A percentile compares a stretch with the other conserved stretches of the same genome.
Conservation (phyloP, 805 yeast species). For the Starmerella bombi region DNA sequence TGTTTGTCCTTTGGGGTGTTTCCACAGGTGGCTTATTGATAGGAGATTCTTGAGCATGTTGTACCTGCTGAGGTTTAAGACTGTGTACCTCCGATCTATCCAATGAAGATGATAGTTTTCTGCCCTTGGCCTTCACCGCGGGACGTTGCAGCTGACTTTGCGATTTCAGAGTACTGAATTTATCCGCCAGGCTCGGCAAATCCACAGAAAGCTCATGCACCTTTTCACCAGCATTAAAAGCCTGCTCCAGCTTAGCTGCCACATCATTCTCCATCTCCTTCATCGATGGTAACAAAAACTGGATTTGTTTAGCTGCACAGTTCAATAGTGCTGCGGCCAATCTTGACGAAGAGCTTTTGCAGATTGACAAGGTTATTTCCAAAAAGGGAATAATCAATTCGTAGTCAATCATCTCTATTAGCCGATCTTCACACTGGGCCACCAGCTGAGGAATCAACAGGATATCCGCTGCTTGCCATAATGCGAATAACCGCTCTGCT, state of each 20-base stretch:
- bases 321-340: neutral
- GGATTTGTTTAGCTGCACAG: conserved; percentile 1
- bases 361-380: neutral
- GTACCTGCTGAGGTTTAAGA: too few species aligned
- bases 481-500: conserved; percentile 10
- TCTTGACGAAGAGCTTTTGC: neutral
- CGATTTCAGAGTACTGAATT: neutral
- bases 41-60: too few species aligned
- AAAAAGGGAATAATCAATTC: conserved; percentile 13
- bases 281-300: conserved; percentile 2
- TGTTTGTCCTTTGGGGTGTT: too few species aligned
- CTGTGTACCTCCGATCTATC: too few species aligned
- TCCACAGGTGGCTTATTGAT: too few species aligned
- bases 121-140: neutral
- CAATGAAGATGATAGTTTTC: too few species aligned
- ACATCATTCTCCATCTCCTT: conserved; percentile 2
- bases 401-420: conserved; percentile 15
- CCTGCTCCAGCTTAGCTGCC: conserved; percentile 5
- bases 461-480: conserved; percentile 19
- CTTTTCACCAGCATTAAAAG: neutral
- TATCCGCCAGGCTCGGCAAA: too few species aligned
- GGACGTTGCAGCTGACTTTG: neutral
- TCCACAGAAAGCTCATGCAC: neutral
- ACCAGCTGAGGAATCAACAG: conserved; percentile 15
- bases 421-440: conserved; percentile 11